A percentile compares a stretch with the other conserved stretches of the same genome.
Evolutionary conservation across 1,139 yeast genomes (phyloP).

Genomic region (Pneumocystis jirovecii): DNA sequence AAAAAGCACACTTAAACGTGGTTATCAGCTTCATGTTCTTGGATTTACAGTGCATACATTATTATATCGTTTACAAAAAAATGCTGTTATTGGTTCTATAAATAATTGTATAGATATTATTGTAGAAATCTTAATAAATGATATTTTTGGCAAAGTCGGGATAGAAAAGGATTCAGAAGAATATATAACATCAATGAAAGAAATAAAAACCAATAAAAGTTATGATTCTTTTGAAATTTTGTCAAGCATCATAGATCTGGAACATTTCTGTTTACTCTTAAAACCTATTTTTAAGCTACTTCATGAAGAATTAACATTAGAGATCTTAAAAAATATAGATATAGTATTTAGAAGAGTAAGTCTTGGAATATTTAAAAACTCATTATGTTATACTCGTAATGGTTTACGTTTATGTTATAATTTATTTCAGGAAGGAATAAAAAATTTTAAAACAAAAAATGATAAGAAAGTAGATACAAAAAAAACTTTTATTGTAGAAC

Average conservation of each 20-base stretch:
- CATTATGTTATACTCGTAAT: constrained; percentile 41
- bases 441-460: neutral
- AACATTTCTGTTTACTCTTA: constrained; percentile 44
- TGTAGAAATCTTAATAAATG: constrained; percentile 74
- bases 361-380: constrained; percentile 61
- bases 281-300: constrained; percentile 53
- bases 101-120: constrained; percentile 52
- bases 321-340: constrained; percentile 60
- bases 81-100: constrained; percentile 47
- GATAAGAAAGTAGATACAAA: constrained; percentile 4
- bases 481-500: constrained; percentile 7
- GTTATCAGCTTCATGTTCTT: constrained; percentile 86
- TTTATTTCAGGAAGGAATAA: constrained; percentile 35
- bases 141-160: constrained; percentile 81
- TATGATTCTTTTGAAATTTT: constrained; percentile 73
- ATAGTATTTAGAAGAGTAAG: constrained; percentile 66
- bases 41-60: constrained; percentile 74
- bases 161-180: constrained; percentile 93
- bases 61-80: constrained; percentile 37
- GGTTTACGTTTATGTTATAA: constrained; percentile 63
- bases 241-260: constrained; percentile 48
- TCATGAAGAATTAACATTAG: constrained; percentile 49
- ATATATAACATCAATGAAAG: constrained; percentile 73
- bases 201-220: constrained; percentile 79
- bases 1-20: constrained; percentile 63